Evolutionary conservation across 2,329 filamentous ascomycete genomes (phyloP).

Genomic region (Paecilomyces dactylethromorphus): DNA sequence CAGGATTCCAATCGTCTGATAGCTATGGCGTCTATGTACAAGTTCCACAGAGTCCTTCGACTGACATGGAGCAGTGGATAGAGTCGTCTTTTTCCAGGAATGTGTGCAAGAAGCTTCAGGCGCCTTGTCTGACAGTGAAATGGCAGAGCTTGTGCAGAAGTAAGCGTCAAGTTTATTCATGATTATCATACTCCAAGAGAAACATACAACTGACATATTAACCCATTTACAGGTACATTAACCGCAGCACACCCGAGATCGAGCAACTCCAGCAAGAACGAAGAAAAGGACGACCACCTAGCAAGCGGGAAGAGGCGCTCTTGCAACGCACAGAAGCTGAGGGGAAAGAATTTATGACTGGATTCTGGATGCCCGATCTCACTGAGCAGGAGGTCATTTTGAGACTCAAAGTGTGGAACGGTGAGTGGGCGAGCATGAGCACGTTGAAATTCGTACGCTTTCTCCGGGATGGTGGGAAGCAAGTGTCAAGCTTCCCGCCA

Average conservation of each 20-base stretch:
- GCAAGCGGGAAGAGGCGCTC: conserved; percentile 68
- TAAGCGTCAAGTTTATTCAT: conserved; percentile 29
- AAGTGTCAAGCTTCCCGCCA: conserved; percentile 73
- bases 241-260: conserved; percentile 30
- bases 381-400: conserved; percentile 58
- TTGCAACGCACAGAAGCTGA: conserved; percentile 64
- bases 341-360: conserved; percentile 71
- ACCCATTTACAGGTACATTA: conserved; percentile 25
- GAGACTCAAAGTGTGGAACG: conserved; percentile 68
- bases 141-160: conserved; percentile 52
- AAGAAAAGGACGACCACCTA: conserved; percentile 73
- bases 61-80: conserved; percentile 47
- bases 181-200: not conserved
- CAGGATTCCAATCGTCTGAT: not conserved
- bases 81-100: conserved; percentile 67
- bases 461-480: conserved; percentile 56
- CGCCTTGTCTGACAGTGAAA: conserved; percentile 29
- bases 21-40: not conserved
- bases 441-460: conserved; percentile 73
- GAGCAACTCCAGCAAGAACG: conserved; percentile 50
- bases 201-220: not conserved
- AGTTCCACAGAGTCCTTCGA: not conserved
- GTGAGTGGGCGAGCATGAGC: conserved; percentile 73
- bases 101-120: conserved; percentile 37
- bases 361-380: conserved; percentile 76